A percentile compares a stretch with the other conserved stretches of the same genome.
These are phyloP conservation scores for Gossypium schwendimanii DNA, from an alignment of 441 rosid genomes.

Conservation along the genomic window DNA sequence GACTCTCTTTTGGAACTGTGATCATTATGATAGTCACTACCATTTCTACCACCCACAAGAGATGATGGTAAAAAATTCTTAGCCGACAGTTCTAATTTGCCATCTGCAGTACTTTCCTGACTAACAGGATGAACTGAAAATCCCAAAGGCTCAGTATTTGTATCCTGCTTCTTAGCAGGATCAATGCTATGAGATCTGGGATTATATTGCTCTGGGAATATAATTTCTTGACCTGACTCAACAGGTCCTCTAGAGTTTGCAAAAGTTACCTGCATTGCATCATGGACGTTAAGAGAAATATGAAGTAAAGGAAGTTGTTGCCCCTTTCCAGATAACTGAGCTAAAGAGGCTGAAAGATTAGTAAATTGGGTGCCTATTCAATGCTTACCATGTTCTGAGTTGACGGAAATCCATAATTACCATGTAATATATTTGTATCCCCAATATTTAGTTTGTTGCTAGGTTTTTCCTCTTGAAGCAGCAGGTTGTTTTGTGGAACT, in stretches of 20 bases:
- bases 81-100: conserved; percentile 20
- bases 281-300: conserved; percentile 43
- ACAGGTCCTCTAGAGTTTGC: conserved; percentile 27
- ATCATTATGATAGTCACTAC: conserved; percentile 17
- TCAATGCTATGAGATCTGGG: conserved; percentile 44
- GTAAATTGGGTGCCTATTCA: conserved; percentile 54
- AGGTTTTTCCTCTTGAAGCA: conserved; percentile 25
- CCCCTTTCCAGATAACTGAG: conserved; percentile 65
- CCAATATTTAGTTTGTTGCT: conserved; percentile 18
- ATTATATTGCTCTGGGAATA: conserved; percentile 40
- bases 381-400: conserved; percentile 42
- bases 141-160: conserved; percentile 16
- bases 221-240: conserved; percentile 28
- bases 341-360: conserved; percentile 70
- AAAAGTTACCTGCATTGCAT: conserved; percentile 30
- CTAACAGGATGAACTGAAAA: conserved; percentile 13
- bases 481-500: conserved; percentile 29
- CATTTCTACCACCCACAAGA: conserved; percentile 23
- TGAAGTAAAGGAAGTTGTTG: conserved; percentile 67
- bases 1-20: conserved; percentile 20
- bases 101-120: conserved; percentile 26
- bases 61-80: conserved; percentile 28
- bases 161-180: conserved; percentile 21
- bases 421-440: conserved; percentile 25
- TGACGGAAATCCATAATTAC: conserved; percentile 27